A percentile compares a stretch with the other conserved stretches of the same genome.
Evolutionary conservation across 352 stramenopile genomes (phyloP).

Genomic region (Phytophthora sansomeana): DNA sequence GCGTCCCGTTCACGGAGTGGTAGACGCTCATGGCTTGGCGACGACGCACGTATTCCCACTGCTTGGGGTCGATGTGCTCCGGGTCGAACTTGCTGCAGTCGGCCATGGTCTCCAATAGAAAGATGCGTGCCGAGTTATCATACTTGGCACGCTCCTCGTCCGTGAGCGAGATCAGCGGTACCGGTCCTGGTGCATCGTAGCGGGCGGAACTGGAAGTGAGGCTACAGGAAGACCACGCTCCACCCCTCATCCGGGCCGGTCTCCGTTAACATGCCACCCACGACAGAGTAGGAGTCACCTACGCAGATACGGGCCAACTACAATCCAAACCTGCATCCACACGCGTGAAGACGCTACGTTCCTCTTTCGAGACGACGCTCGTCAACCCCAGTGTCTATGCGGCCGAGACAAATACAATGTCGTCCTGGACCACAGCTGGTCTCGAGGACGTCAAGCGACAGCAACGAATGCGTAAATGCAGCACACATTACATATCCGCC

Average conservation of each 20-base stretch:
- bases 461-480: background rate
- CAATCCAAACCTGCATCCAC: too few relatives aligned
- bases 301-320: too few relatives aligned
- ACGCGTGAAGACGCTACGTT: too few relatives aligned
- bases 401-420: too few relatives aligned
- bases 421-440: background rate
- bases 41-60: slow-evolving; percentile 36
- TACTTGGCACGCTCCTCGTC: slow-evolving; percentile 35
- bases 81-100: slow-evolving; percentile 36
- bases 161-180: slow-evolving; percentile 35
- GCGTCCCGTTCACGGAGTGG: slow-evolving; percentile 28
- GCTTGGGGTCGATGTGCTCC: slow-evolving; percentile 25
- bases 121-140: slow-evolving; percentile 31
- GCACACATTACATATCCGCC: too few relatives aligned
- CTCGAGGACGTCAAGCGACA: background rate
- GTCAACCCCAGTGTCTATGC: background rate
- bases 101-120: slow-evolving; percentile 37
- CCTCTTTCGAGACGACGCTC: background rate
- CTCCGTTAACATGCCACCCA: slow-evolving; percentile 6
- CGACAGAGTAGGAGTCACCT: too few relatives aligned
- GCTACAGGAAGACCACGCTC: background rate
- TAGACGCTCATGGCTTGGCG: slow-evolving; percentile 37
- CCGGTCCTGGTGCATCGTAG: slow-evolving; percentile 16
- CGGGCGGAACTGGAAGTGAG: slow-evolving; percentile 18
- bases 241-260: background rate